Evolutionary conservation across 2,329 filamentous ascomycete genomes (phyloP), one percentile per base, ranked within the genome.

Genomic region (Cladosporium austrohemisphaericum): DNA sequence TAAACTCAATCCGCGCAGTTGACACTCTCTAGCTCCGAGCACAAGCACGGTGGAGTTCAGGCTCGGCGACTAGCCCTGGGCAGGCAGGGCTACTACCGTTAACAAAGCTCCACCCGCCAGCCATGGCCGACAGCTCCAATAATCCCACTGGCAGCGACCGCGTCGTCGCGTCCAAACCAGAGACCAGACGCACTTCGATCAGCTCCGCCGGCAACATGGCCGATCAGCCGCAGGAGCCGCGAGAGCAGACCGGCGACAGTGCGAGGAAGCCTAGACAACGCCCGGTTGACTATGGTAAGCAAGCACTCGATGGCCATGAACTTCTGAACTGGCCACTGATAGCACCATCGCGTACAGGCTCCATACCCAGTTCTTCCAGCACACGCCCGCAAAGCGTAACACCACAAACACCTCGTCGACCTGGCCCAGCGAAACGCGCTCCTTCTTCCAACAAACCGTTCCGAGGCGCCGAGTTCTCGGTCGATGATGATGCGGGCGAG

Each of bases 391-490:
- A 56, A 50, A 38, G 45, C 43, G 28, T 32, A 19, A 29, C 19
- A n/a, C 45, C 50, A 25, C 53, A 55, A 41, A 55, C 55, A 25
- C 76, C 83, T 11, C 83, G 81, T 65, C 94, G 92, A 66, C 89
- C 89, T 14, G 71, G 79, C 9, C 80, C 92, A 68, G 68, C 79
- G 51, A 84, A 88, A 58, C 84, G 89, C 53, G 76, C 84, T 51
- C 92, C 88, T 1, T 89, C 88, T 19, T 87, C 72, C 44, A 76
- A 81, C 60, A 82, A 82, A 32, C 90, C 89, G 2, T 82, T 92
- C 64, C 85, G 88, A 47, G 88, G 91, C 23, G 86, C 87, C 54
- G 77, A 92, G 52, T 97, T 95, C 70, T 96, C 91, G 0, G 88
- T 88, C 40, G 91, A 97, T 64, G 92, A 97, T 66, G 90, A 89